Percentiles rank a stretch among this genome's conserved stretches.
These are phyloP conservation scores for Arachnopeziza araneosa DNA, from an alignment of 2,329 filamentous ascomycete genomes.

Conservation along the genomic window DNA sequence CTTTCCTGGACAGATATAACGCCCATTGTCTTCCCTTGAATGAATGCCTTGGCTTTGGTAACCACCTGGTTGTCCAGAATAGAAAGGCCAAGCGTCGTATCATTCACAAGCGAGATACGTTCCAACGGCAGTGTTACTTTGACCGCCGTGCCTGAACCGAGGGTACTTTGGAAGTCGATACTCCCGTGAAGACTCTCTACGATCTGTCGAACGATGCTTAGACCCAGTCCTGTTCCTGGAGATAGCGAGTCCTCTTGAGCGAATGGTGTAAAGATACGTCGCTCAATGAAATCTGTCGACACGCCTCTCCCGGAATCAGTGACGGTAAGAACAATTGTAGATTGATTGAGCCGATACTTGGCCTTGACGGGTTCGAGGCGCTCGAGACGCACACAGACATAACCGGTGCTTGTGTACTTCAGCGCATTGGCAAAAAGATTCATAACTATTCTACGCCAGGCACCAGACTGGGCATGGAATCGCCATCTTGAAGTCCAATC, in stretches of 20 bases:
- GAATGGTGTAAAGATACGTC: conserved; percentile 54
- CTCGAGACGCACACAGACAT: conserved; percentile 38
- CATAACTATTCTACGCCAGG: conserved; percentile 47
- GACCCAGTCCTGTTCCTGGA: conserved; percentile 54
- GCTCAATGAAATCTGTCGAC: conserved; percentile 51
- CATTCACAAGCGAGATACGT: neutral
- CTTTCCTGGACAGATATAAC: too few relatives aligned
- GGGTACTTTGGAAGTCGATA: conserved; percentile 51
- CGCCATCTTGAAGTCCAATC: neutral
- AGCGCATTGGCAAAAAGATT: conserved; percentile 57
- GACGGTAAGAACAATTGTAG: neutral
- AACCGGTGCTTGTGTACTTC: conserved; percentile 52
- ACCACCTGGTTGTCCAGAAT: neutral
- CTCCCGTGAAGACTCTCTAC: conserved; percentile 54
- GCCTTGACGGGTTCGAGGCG: neutral
- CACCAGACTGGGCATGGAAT: conserved; percentile 31
- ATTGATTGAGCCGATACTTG: neutral
- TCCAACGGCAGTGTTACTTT: conserved; percentile 39
- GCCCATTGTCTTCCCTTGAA: too few relatives aligned
- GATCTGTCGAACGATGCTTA: conserved; percentile 56
- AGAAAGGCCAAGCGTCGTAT: neutral
- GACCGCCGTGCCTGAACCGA: conserved; percentile 48
- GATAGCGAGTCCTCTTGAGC: conserved; percentile 55
- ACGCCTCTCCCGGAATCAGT: conserved; percentile 58
- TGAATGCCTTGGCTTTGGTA: too few relatives aligned